phyloP scores from a whole-genome alignment of 2,329 filamentous ascomycete genomes.

The Colletotrichum falcatum region DNA sequence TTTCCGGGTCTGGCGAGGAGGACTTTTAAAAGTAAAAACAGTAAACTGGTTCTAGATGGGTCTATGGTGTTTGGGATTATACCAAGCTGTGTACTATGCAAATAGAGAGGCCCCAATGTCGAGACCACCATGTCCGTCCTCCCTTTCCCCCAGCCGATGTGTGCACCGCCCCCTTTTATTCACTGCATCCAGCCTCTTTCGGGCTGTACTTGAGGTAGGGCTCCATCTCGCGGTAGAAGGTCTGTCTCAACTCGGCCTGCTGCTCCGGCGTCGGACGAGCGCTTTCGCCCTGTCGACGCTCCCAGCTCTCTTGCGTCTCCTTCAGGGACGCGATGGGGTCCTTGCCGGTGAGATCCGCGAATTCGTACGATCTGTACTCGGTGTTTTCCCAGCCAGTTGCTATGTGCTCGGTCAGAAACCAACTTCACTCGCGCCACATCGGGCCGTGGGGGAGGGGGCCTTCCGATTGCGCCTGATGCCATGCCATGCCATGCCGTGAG shows the following conservation, averaged over 20 bases:
- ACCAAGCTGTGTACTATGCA: conserved; percentile 43
- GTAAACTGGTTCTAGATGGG: conserved; percentile 38
- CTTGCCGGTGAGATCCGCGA: conserved; percentile 63
- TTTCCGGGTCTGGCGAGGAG: conserved; percentile 86
- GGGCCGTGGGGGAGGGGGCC: too few species aligned
- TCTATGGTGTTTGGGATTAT: conserved; percentile 41
- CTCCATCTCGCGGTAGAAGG: conserved; percentile 52
- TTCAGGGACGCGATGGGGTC: conserved; percentile 61
- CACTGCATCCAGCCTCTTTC: conserved; percentile 39
- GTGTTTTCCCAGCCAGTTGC: conserved; percentile 82
- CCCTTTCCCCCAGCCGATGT: not conserved
- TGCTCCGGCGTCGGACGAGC: conserved; percentile 59
- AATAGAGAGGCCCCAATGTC: conserved; percentile 39
- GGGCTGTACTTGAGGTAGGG: conserved; percentile 52
- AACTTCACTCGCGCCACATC: conserved; percentile 4
- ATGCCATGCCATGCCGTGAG: not conserved
- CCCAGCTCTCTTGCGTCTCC: conserved; percentile 64
- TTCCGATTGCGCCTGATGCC: not conserved
- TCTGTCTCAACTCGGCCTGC: conserved; percentile 57
- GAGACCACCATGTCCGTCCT: conserved; percentile 33
- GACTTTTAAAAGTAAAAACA: conserved; percentile 75
- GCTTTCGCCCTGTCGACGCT: conserved; percentile 55
- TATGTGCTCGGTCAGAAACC: conserved; percentile 46
- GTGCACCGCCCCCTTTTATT: conserved; percentile 10
- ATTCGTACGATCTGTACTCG: conserved; percentile 77